A percentile compares a stretch with the other conserved stretches of the same genome.
Conservation (phyloP, 2,329 filamentous ascomycete species). For the Tolypocladium inflatum region DNA sequence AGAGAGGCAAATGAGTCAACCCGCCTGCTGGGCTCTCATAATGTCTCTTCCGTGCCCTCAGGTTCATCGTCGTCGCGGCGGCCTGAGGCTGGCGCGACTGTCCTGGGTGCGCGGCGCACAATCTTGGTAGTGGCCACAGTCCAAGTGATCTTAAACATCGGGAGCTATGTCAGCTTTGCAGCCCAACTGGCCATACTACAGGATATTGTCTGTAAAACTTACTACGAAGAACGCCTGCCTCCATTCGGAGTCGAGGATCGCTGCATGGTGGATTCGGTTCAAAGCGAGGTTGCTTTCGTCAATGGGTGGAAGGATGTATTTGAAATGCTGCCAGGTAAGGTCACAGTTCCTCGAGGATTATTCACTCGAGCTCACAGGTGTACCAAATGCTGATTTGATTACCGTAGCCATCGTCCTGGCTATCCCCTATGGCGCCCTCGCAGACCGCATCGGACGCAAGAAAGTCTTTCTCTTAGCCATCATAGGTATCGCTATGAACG, state of each 20-base stretch:
- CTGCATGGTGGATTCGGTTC: not conserved
- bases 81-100: not conserved
- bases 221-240: not conserved
- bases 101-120: not conserved
- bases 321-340: not conserved
- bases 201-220: not conserved
- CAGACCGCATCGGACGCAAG: not conserved
- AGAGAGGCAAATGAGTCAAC: not conserved
- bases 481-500: not conserved
- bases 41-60: not conserved
- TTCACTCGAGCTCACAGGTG: not conserved
- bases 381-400: not conserved
- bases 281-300: not conserved
- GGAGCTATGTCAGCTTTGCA: not conserved
- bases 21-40: not conserved
- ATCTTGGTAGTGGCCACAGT: not conserved
- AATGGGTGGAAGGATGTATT: not conserved
- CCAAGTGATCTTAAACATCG: not conserved
- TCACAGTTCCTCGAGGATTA: not conserved
- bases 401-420: not conserved
- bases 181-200: not conserved
- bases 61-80: not conserved
- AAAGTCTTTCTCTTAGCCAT: not conserved
- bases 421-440: not conserved
- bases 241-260: not conserved